These are phyloP conservation scores for Leishmania arabica DNA, from an alignment of 208 protist genomes.

Conservation along the genomic window DNA sequence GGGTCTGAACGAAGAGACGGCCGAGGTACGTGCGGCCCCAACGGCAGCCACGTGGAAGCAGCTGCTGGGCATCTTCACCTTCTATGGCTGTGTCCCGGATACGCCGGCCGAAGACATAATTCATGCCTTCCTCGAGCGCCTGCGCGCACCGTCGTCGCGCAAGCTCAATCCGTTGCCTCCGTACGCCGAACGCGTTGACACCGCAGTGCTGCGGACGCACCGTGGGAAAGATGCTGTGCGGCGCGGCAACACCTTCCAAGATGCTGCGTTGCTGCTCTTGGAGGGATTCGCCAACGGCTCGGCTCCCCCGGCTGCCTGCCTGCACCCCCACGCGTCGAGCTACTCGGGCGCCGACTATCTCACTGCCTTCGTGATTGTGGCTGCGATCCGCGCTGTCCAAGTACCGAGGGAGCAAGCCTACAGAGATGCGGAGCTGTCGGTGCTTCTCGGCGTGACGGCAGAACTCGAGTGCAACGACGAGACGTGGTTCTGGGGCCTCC, in stretches of 20 bases:
- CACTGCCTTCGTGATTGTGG: constrained; percentile 76
- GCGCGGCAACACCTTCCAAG: constrained; percentile 70
- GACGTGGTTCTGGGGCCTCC: constrained; percentile 81
- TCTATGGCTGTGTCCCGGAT: constrained; percentile 85
- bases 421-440: constrained; percentile 63
- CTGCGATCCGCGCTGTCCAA: constrained; percentile 50
- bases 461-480: constrained; percentile 69
- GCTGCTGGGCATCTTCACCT: constrained; percentile 86
- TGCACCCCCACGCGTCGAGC: constrained; percentile 88
- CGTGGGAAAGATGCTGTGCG: constrained; percentile 64
- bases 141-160: constrained; percentile 49
- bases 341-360: constrained; percentile 83
- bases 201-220: constrained; percentile 32
- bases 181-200: constrained; percentile 66
- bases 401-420: constrained; percentile 55
- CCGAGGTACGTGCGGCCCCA: constrained; percentile 31
- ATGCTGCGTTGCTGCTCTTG: constrained; percentile 76
- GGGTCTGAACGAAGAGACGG: constrained; percentile 11
- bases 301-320: constrained; percentile 47
- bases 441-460: constrained; percentile 70
- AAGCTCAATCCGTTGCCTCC: constrained; percentile 64
- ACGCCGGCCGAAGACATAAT: constrained; percentile 83
- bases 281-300: constrained; percentile 64
- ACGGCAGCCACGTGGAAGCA: constrained; percentile 90
- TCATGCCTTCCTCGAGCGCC: constrained; percentile 61